These are phyloP conservation scores for Fusarium camptoceras DNA, from an alignment of 2,329 filamentous ascomycete species.

Conservation along the genomic window DNA sequence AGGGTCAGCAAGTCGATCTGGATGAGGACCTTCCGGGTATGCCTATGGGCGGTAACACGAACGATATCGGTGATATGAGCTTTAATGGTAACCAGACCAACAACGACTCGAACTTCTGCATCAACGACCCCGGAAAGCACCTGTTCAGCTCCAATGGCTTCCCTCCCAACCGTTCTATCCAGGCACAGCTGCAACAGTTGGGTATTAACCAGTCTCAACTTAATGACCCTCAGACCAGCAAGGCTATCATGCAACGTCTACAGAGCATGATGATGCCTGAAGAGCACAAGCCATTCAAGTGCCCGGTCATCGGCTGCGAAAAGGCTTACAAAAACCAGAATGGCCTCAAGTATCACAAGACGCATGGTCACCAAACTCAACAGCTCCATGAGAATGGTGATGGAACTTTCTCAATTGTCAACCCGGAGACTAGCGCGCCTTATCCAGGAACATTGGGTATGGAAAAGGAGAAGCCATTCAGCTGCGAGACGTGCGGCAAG, in stretches of 20 bases:
- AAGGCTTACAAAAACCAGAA: constrained; percentile 99
- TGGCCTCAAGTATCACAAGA: constrained; percentile 89
- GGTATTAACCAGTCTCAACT: constrained; percentile 82
- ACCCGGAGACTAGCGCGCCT: constrained; percentile 91
- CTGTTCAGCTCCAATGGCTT: constrained; percentile 87
- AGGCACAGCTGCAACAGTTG: constrained; percentile 77
- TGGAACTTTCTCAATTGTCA: constrained; percentile 97
- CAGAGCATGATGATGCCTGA: constrained; percentile 78
- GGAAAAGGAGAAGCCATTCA: constrained; percentile 99
- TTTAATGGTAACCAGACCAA: constrained; percentile 61
- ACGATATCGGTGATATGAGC: constrained; percentile 63
- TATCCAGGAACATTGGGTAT: constrained; percentile 98
- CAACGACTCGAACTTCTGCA: constrained; percentile 67
- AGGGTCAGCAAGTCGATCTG: constrained; percentile 70
- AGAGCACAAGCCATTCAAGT: constrained; percentile 97
- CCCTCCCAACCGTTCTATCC: constrained; percentile 72
- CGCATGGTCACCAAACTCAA: constrained; percentile 95
- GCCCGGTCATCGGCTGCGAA: constrained; percentile 97
- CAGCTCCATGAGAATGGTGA: constrained; percentile 97
- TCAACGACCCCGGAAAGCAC: constrained; percentile 94
- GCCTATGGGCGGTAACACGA: constrained; percentile 68
- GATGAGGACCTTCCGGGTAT: constrained; percentile 78
- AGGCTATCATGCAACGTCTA: constrained; percentile 66
- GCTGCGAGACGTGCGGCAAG: constrained; percentile 96
- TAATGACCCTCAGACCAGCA: constrained; percentile 79